A percentile compares a stretch with the other conserved stretches of the same genome.
Evolutionary conservation across 192 early-diverging fungal species (phyloP).

Genomic region (Spizellomyces punctatus): DNA sequence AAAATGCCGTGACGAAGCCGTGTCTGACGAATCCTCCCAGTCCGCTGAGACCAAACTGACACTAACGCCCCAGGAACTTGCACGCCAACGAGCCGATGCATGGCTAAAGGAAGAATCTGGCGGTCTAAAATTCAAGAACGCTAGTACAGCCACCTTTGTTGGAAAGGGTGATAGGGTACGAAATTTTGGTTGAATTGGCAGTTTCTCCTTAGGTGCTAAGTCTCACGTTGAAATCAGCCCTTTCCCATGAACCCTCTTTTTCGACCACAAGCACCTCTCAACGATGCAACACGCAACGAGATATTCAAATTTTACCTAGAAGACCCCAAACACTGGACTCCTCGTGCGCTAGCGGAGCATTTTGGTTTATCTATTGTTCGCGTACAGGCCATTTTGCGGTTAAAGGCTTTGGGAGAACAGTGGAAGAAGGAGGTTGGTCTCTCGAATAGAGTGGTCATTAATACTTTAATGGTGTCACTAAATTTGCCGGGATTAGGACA

Average conservation of each 20-base stretch:
- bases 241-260: slow-evolving; percentile 93
- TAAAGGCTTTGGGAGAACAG: slow-evolving; percentile 79
- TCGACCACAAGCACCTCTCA: slow-evolving; percentile 74
- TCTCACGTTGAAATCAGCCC: slow-evolving; percentile 43
- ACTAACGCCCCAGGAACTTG: neutral
- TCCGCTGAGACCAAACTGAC: too few relatives aligned
- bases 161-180: slow-evolving; percentile 15
- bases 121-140: neutral
- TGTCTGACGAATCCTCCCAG: too few relatives aligned
- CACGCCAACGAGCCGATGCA: slow-evolving; percentile 5
- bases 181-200: neutral
- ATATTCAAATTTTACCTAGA: slow-evolving; percentile 71
- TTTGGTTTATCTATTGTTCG: slow-evolving; percentile 79
- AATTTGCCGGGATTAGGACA: slow-evolving; percentile 33
- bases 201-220: neutral
- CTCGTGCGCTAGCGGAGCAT: slow-evolving; percentile 69
- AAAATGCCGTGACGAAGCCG: too few relatives aligned
- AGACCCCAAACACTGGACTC: slow-evolving; percentile 63
- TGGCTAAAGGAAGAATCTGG: slow-evolving; percentile 16
- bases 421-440: slow-evolving; percentile 63
- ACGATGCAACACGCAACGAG: slow-evolving; percentile 65
- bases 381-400: slow-evolving; percentile 85
- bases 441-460: neutral
- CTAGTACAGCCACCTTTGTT: slow-evolving; percentile 11
- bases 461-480: neutral